Base-by-base conservation (phyloP, 1,284 basidiomycete genomes). In the Salmacisia buchloeana region DNA sequence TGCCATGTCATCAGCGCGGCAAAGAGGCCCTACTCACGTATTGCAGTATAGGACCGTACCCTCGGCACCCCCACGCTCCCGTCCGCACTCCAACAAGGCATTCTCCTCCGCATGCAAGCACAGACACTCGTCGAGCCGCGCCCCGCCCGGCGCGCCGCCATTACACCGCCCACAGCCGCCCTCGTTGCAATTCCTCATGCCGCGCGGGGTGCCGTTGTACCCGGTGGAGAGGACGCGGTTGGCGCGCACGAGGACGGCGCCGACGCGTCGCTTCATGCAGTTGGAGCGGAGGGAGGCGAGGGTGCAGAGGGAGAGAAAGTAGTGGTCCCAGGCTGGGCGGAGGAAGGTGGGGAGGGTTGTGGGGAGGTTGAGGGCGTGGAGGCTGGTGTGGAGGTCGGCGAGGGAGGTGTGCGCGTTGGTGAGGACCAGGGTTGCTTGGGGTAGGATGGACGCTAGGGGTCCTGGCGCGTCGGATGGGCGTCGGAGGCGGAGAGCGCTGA, bases 81-180 rank as follows among this genome's bases (percentile, higher is more conserved):
- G 61, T 2, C 94, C 93, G 0, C 91, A 91, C 81, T 97, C 94
- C 10, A 98, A 82, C 7, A 98, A 83, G 0, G 94, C 96, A 75
- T 98, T 99, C 82, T 99, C 96, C 81, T 99, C 96, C 0, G 96
- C 96, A 78, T 99, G 96, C 18, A 99, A 83, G 78, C 96, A 99
- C 0, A 98, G 83, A 76, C 94, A 98, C 77, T 92, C 91, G 66
- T 88, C 85, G 4, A 88, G 80, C n/a, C 58, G 15, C 4, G 41
- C 58, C 10, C 58, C 58, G 7, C 41, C 45, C 52, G 60, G 43
- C 43, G 61, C 45, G 21, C 54, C 43, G 10, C 70, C 76, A 63
- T 80, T 78, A 62, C 76, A 73, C 5, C 78, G 64, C 4, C 63
- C 59, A 56, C 78, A 80, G 6, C 79, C 79, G 33, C 79, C 79